Base-by-base conservation (phyloP, 257 asterid species). In the Marsdenia floribunda region DNA sequence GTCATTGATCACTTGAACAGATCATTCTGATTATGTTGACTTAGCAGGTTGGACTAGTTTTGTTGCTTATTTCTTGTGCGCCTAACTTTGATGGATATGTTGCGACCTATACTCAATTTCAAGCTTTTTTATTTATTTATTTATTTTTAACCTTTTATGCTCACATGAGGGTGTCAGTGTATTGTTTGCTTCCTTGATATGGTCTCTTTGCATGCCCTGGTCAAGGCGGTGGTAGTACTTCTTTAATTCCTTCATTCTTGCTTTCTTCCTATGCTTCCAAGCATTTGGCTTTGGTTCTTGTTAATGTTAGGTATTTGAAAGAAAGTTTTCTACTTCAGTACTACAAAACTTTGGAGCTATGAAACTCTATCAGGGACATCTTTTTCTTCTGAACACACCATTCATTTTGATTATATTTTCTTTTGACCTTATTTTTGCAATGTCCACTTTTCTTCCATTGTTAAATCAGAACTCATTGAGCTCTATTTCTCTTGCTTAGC, bases 401-500 rank as follows among this genome's bases (percentile, higher is more conserved):
- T 54, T 65, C 69, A n/a, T 33, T 68, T 68, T 46, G 35, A 29
- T 33, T n/a, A 54, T 44, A 42, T 12, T 49, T 69, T 71, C 72
- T 29, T 21, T 2, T 26, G 15, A 63, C 10, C 26, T 44, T 29
- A 22, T 6, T 24, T 16, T 70, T 57, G 40, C 52, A 59, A 42
- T 77, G 40, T 9, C 18, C 40, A 49, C 63, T 42, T 47, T 53
- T 14, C 73, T 70, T 76, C 74, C 22, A 37, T 14, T 50, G 2
- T 12, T 68, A 70, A 72, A 35, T 54, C 37, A 38, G 2, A 24
- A 73, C 81, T 73, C 74, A 80, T 68, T 55, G 12, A 33, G 40
- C 63, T 68, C 61, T 70, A 21, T 73, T 24, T 54, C 59, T 81
- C 37, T 61, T 49, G 52, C 82, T 84, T 68, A 91, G 98, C 98